A percentile compares a stretch with the other conserved stretches of the same genome.
Evolutionary conservation across 2,329 filamentous ascomycete genomes (phyloP).

Genomic region (Alternaria panax): DNA sequence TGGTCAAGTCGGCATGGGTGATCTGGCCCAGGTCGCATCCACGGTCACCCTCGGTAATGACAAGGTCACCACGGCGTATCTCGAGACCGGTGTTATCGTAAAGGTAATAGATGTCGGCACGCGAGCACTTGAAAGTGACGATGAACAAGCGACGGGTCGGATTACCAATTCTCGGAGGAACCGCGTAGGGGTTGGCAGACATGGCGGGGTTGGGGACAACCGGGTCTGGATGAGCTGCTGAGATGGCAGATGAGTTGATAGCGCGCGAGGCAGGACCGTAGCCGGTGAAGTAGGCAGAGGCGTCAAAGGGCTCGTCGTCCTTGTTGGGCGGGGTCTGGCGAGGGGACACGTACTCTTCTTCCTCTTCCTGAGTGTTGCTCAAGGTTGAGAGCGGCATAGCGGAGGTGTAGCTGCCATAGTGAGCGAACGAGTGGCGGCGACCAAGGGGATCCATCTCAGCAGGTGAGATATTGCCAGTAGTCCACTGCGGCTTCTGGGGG

Average conservation of each 20-base stretch:
- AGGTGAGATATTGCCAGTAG: conserved; percentile 34
- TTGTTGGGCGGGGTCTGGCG: conserved; percentile 49
- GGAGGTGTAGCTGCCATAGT: conserved; percentile 38
- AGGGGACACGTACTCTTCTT: conserved; percentile 36
- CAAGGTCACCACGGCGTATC: conserved; percentile 88
- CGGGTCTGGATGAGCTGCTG: conserved; percentile 47
- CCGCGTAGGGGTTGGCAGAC: conserved; percentile 45
- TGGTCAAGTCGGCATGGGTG: conserved; percentile 84
- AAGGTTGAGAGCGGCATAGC: conserved; percentile 35
- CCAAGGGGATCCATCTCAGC: conserved; percentile 61
- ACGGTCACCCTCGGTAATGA: conserved; percentile 96
- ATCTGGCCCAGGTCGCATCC: conserved; percentile 96
- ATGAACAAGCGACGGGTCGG: conserved; percentile 69
- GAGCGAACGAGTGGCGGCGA: conserved; percentile 78
- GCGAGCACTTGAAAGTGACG: conserved; percentile 94
- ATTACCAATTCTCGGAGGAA: conserved; percentile 41
- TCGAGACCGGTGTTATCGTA: conserved; percentile 93
- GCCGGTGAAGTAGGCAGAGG: conserved; percentile 49
- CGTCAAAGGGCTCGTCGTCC: conserved; percentile 64
- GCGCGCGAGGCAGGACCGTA: conserved; percentile 46
- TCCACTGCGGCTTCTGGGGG: conserved; percentile 39
- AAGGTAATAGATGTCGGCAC: conserved; percentile 96
- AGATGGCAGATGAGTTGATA: conserved; percentile 47
- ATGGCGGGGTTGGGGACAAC: conserved; percentile 31
- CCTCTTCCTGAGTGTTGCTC: conserved; percentile 43